Evolutionary conservation across 1,284 basidiomycete species (phyloP).

Genomic region (Irpex sp.): DNA sequence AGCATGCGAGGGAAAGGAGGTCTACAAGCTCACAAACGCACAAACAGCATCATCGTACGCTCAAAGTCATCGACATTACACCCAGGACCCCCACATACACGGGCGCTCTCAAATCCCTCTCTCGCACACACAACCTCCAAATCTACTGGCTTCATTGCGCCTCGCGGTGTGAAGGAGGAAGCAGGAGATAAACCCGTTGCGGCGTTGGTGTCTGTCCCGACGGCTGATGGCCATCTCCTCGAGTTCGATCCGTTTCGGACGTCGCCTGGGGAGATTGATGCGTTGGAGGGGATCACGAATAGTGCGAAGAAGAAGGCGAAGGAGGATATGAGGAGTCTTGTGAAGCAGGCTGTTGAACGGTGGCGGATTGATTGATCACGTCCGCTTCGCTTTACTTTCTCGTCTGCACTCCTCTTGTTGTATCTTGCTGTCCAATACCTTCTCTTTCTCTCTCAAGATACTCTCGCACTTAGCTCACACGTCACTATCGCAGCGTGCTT

Average conservation of each 20-base stretch:
- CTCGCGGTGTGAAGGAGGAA: neutral
- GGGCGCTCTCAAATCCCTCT: conserved; percentile 46
- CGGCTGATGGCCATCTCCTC: conserved; percentile 69
- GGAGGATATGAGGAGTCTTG: conserved; percentile 66
- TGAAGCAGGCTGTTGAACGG: conserved; percentile 66
- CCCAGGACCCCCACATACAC: conserved; percentile 36
- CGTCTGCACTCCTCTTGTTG: neutral
- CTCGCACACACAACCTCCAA: conserved; percentile 28
- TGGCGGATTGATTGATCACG: conserved; percentile 50
- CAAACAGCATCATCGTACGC: conserved; percentile 62
- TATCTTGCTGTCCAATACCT: neutral
- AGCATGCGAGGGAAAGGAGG: conserved; percentile 14
- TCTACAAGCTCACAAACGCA: conserved; percentile 35
- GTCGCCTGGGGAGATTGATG: conserved; percentile 64
- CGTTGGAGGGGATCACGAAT: conserved; percentile 69
- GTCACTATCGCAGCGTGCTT: neutral
- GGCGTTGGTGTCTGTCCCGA: conserved; percentile 59
- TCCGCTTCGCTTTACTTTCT: neutral
- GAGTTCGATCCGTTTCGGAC: conserved; percentile 76
- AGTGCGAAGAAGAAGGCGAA: conserved; percentile 78
- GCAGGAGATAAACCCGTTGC: conserved; percentile 13
- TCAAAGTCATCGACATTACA: conserved; percentile 34
- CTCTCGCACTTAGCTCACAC: no score
- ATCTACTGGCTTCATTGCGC: conserved; percentile 9
- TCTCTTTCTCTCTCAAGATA: no score